Conservation (phyloP, 192 early-diverging fungal species). For the Umbelopsis sp. region DNA sequence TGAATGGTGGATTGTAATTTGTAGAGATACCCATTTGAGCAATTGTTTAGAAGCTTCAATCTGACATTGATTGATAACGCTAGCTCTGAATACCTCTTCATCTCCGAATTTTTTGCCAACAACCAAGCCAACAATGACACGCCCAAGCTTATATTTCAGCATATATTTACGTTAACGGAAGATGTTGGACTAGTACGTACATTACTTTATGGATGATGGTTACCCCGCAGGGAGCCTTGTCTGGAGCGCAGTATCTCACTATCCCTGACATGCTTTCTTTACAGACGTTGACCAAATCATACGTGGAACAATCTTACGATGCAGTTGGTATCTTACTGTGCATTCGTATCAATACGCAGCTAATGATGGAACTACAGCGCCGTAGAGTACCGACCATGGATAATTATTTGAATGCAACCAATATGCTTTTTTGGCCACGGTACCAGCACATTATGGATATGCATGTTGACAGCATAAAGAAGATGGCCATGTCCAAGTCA, state of each 20-base stretch:
- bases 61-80: conserved; percentile 94
- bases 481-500: conserved; percentile 66
- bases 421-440: conserved; percentile 94
- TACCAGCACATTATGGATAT: conserved; percentile 82
- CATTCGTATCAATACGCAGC: conserved; percentile 83
- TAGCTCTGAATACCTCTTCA: conserved; percentile 92
- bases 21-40: conserved; percentile 85
- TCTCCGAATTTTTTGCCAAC: conserved; percentile 85
- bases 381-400: conserved; percentile 81
- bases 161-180: conserved; percentile 86
- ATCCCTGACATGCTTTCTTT: background rate
- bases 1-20: background rate
- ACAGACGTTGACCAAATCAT: conserved; percentile 55
- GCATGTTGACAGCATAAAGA: conserved; percentile 91
- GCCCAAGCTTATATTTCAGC: conserved; percentile 73
- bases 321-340: conserved; percentile 90
- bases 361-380: conserved; percentile 80
- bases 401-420: conserved; percentile 84
- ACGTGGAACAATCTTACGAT: conserved; percentile 81
- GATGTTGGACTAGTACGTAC: conserved; percentile 65
- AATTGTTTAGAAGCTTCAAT: conserved; percentile 89
- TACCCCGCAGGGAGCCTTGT: background rate
- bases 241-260: too few relatives aligned
- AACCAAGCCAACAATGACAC: conserved; percentile 64
- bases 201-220: background rate